phyloP scores from a whole-genome alignment of 2,329 filamentous ascomycete species.

The Microdochium trichocladiopsis region DNA sequence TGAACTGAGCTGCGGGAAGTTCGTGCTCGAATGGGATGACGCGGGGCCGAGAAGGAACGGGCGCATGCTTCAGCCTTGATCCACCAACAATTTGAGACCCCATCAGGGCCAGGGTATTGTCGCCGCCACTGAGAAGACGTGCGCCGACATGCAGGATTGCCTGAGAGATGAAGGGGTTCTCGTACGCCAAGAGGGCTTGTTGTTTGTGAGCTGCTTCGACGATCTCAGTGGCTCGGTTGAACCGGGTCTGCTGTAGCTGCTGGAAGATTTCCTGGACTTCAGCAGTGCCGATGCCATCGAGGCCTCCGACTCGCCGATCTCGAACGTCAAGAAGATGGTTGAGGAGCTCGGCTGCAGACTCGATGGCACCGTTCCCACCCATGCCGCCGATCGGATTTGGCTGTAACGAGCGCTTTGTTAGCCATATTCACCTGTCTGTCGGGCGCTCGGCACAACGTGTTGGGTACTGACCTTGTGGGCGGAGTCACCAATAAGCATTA shows the following conservation, averaged over 20 bases:
- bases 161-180: slow-evolving; percentile 6
- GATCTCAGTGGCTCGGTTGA: slow-evolving; percentile 5
- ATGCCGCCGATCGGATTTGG: slow-evolving; percentile 18
- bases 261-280: slow-evolving; percentile 8
- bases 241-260: slow-evolving; percentile 10
- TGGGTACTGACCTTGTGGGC: slow-evolving; percentile 20
- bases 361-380: slow-evolving; percentile 19
- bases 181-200: slow-evolving; percentile 10
- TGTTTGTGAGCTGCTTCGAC: slow-evolving; percentile 7
- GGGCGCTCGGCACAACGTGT: background rate
- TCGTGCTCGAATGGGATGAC: slow-evolving; percentile 9
- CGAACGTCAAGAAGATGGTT: slow-evolving; percentile 10
- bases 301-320: slow-evolving; percentile 1
- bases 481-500: slow-evolving; percentile 22
- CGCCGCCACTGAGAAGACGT: background rate
- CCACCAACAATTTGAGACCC: background rate
- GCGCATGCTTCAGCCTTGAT: slow-evolving; percentile 3
- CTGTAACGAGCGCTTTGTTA: slow-evolving; percentile 6
- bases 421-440: background rate
- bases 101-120: background rate
- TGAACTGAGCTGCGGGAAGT: slow-evolving; percentile 6
- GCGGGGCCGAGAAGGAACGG: slow-evolving; percentile 6
- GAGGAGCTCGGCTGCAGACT: slow-evolving; percentile 14
- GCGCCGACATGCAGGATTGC: background rate
- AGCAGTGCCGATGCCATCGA: slow-evolving; percentile 4